Base-by-base conservation (phyloP, 768 basidiomycete species). In the Mycena belliarum region DNA sequence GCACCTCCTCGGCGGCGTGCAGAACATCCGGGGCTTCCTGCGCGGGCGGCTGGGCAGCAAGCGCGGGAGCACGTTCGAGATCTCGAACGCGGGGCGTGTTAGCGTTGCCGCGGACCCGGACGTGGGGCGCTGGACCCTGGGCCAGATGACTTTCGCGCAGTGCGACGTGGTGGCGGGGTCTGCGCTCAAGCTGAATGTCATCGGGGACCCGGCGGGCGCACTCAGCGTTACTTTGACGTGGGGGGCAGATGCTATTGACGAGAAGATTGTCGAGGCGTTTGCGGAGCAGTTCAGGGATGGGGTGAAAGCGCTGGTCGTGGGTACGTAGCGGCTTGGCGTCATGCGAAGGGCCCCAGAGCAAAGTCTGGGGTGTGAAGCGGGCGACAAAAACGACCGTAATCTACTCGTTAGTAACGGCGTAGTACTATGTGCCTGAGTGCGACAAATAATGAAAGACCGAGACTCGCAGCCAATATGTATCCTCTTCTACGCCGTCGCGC, bases 21-120 rank as follows among this genome's bases (percentile, higher is more conserved):
- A n/a, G 24, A 65, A 70, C 48, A 69, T 72, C 55, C 65, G 63
- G 23, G 61, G 54, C 4, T 78, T 61, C 61, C 66, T 73, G 46
- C 60, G 50, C 9, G 71, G 70, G 1, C 67, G 66, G 63, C 57
- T 75, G 16, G 75, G 73, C n/a, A 65, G 65, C 61, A 76, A 76
- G 61, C 67, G 78, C 40, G 57, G 57, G 6, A 62, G 18, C 18
- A 70, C 69, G 29, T 50, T 79, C 18, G 72, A 73, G 57, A 49
- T 78, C 12, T 78, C 77, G n/a, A 79, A 79, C 61, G 49, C 74
- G 15, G 76, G 77, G 15, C 63, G 59, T 5, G 72, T 75, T 25
- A 48, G 25, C 6, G 24, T 4, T 0, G 21, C 12, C 11, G 37
- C 32, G 10, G 21, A 9, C 0, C 63, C 26, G 10, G 21, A 9